Evolutionary conservation across 2,329 filamentous ascomycete genomes (phyloP).

Genomic region (Metarhizium sp.): DNA sequence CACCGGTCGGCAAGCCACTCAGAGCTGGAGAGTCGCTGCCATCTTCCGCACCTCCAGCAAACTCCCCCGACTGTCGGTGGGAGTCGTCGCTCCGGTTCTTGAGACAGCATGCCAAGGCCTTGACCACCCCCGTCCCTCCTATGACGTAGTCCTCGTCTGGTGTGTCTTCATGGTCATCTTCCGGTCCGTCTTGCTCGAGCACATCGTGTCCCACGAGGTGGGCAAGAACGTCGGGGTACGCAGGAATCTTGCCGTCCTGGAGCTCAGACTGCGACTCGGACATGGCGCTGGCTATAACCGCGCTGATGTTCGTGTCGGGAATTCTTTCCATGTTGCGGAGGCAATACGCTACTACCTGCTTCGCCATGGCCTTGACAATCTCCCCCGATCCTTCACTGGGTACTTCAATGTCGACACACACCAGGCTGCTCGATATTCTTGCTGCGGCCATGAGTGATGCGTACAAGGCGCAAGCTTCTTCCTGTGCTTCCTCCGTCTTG

Average conservation of each 20-base stretch:
- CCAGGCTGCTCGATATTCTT: conserved; percentile 70
- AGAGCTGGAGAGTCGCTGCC: conserved; percentile 36
- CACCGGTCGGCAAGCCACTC: conserved; percentile 28
- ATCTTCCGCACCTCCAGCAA: conserved; percentile 42
- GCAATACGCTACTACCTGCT: conserved; percentile 91
- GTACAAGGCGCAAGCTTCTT: conserved; percentile 90
- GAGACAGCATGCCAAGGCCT: conserved; percentile 83
- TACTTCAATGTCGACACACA: conserved; percentile 87
- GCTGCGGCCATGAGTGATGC: conserved; percentile 84
- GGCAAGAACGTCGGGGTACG: conserved; percentile 70
- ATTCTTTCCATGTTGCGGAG: conserved; percentile 81
- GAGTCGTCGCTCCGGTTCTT: conserved; percentile 64
- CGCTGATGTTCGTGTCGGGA: conserved; percentile 53
- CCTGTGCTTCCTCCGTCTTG: conserved; percentile 69
- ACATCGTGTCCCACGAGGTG: conserved; percentile 72
- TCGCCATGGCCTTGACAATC: conserved; percentile 82
- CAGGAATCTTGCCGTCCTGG: conserved; percentile 19
- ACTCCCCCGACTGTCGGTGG: conserved; percentile 41
- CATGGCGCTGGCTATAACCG: conserved; percentile 33
- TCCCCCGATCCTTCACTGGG: conserved; percentile 76
- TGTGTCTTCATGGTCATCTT: conserved; percentile 57
- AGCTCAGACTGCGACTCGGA: conserved; percentile 26
- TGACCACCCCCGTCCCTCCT: conserved; percentile 88
- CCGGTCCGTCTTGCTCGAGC: conserved; percentile 35
- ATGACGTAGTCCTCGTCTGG: conserved; percentile 94